A percentile compares a stretch with the other conserved stretches of the same genome.
Conservation (phyloP, 768 basidiomycete species). For the Holtermanniella nyarrowii region DNA sequence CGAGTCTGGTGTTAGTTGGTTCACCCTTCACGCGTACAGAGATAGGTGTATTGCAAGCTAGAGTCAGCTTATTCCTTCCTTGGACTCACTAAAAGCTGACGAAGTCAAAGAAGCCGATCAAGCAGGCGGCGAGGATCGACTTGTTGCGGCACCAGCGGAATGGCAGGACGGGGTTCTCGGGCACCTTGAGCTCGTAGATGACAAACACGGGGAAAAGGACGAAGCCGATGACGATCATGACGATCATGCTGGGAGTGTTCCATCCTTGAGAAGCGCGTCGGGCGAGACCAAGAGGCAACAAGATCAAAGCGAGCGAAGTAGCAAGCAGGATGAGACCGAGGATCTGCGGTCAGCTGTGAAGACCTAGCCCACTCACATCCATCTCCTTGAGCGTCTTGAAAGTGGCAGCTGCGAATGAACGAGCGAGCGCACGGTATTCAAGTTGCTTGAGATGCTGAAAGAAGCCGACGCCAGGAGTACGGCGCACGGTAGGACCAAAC, state of each 20-base stretch:
- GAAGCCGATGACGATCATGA: slow-evolving; percentile 42
- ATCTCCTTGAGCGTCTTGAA: slow-evolving; percentile 26
- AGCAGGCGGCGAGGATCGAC: slow-evolving; percentile 52
- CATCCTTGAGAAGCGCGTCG: slow-evolving; percentile 22
- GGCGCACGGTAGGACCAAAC: slow-evolving; percentile 1
- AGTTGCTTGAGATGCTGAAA: not conserved
- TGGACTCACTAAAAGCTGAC: slow-evolving; percentile 36
- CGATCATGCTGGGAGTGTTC: slow-evolving; percentile 38
- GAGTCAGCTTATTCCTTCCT: not conserved
- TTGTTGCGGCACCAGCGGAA: slow-evolving; percentile 52
- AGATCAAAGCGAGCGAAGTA: slow-evolving; percentile 34
- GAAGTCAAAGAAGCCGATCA: slow-evolving; percentile 51
- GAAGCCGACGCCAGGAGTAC: not conserved
- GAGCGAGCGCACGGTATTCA: too few species aligned
- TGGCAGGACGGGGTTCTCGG: slow-evolving; percentile 54
- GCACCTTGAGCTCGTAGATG: slow-evolving; percentile 45
- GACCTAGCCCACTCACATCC: slow-evolving; percentile 12
- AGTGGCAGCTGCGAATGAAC: too few species aligned
- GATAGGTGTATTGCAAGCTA: slow-evolving; percentile 57
- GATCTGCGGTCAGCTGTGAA: not conserved
- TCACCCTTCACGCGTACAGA: slow-evolving; percentile 42
- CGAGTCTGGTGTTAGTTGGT: slow-evolving; percentile 11
- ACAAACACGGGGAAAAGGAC: slow-evolving; percentile 21
- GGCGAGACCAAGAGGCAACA: slow-evolving; percentile 40
- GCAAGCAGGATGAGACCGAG: slow-evolving; percentile 38